Percentiles rank a stretch among this genome's conserved stretches.
phyloP scores from a whole-genome alignment of 2,329 filamentous ascomycete genomes.

The Alternaria brassicae region DNA sequence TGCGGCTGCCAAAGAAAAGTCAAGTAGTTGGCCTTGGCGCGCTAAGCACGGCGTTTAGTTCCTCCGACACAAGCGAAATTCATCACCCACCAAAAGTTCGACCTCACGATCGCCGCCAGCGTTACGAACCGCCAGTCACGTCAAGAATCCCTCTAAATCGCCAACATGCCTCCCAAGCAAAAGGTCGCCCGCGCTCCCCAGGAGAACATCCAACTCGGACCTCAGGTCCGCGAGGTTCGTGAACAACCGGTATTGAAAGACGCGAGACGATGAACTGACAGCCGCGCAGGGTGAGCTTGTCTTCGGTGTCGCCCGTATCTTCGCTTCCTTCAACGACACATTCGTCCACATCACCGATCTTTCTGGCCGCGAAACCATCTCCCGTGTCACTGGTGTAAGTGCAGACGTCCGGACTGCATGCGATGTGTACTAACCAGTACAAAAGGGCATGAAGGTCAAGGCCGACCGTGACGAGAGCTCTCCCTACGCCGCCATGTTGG shows the following conservation, averaged over 20 bases:
- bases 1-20: slow-evolving; percentile 30
- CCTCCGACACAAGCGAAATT: slow-evolving; percentile 25
- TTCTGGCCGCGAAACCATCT: slow-evolving; percentile 97
- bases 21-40: slow-evolving; percentile 15
- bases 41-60: slow-evolving; percentile 24
- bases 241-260: slow-evolving; percentile 2
- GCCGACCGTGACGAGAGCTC: slow-evolving; percentile 96
- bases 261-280: slow-evolving; percentile 28
- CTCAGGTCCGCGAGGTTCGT: slow-evolving; percentile 86
- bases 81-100: slow-evolving; percentile 26
- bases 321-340: slow-evolving; percentile 75
- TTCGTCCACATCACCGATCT: slow-evolving; percentile 99
- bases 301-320: slow-evolving; percentile 97
- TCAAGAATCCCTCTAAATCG: slow-evolving; percentile 37
- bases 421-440: slow-evolving; percentile 8
- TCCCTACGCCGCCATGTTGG: slow-evolving; percentile 99
- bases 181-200: slow-evolving; percentile 76
- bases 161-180: slow-evolving; percentile 86
- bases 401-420: background rate
- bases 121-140: slow-evolving; percentile 35
- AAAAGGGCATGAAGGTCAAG: slow-evolving; percentile 89
- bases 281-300: slow-evolving; percentile 80
- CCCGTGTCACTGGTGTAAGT: slow-evolving; percentile 93
- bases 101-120: slow-evolving; percentile 30
- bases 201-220: slow-evolving; percentile 94